These are phyloP conservation scores for Termitomyces sp. DNA, from an alignment of 768 basidiomycete genomes.

Conservation along the genomic window DNA sequence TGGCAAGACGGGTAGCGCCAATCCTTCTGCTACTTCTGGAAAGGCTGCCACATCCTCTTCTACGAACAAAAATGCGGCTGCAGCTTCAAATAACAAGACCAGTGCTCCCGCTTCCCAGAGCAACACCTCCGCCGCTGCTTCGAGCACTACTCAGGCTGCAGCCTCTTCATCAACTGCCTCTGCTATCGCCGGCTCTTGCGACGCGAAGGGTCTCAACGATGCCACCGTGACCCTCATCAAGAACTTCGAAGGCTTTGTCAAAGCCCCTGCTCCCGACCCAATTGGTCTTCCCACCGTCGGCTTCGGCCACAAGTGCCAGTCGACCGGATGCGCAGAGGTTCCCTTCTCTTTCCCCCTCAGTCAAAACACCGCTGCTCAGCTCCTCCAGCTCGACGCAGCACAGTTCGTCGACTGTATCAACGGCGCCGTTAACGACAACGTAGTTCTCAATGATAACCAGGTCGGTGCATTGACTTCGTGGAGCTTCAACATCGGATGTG, in stretches of 20 bases:
- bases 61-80: background rate
- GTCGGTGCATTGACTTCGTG: constrained; percentile 24
- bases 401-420: constrained; percentile 23
- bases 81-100: background rate
- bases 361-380: constrained; percentile 21
- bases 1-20: background rate
- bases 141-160: background rate
- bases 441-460: constrained; percentile 26
- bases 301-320: constrained; percentile 26
- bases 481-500: constrained; percentile 27
- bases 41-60: background rate
- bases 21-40: background rate
- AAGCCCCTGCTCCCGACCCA: constrained; percentile 24
- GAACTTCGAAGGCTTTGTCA: constrained; percentile 26
- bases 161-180: background rate
- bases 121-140: background rate
- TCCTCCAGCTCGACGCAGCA: constrained; percentile 22
- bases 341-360: constrained; percentile 23
- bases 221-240: constrained; percentile 26
- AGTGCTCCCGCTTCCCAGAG: background rate
- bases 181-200: constrained; percentile 1
- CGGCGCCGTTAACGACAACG: constrained; percentile 19
- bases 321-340: constrained; percentile 18
- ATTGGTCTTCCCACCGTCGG: constrained; percentile 28
- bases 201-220: constrained; percentile 16